A percentile compares a stretch with the other conserved stretches of the same genome.
Conservation (phyloP, 2,329 filamentous ascomycete species). For the Niveomyces coronatus region DNA sequence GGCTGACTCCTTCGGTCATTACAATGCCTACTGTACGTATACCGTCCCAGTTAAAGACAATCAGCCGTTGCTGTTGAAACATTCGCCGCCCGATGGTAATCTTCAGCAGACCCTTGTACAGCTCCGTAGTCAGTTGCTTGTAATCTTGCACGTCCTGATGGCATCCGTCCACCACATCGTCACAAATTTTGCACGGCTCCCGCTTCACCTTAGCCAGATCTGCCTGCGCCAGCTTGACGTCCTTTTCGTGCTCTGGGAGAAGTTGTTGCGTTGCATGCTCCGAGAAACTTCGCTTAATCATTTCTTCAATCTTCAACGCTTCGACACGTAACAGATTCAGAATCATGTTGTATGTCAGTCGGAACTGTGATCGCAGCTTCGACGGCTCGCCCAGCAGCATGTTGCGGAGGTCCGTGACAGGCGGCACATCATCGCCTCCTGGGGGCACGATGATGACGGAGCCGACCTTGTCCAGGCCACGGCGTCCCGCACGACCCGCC, state of each 20-base stretch:
- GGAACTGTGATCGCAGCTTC: slow-evolving; percentile 90
- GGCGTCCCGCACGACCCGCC: slow-evolving; percentile 86
- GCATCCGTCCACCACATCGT: slow-evolving; percentile 66
- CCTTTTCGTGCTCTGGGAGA: slow-evolving; percentile 89
- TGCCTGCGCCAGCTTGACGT: slow-evolving; percentile 83
- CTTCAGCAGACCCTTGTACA: slow-evolving; percentile 66
- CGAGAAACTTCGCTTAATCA: slow-evolving; percentile 99
- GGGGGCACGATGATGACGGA: slow-evolving; percentile 89
- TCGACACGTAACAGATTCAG: slow-evolving; percentile 90
- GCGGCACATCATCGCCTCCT: slow-evolving; percentile 71
- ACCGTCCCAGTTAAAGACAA: slow-evolving; percentile 80
- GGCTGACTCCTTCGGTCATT: slow-evolving; percentile 61
- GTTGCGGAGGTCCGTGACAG: slow-evolving; percentile 68
- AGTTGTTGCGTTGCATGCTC: slow-evolving; percentile 95
- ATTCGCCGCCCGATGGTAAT: slow-evolving; percentile 76
- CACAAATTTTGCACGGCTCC: slow-evolving; percentile 72
- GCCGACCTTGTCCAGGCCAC: slow-evolving; percentile 85
- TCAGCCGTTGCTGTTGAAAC: slow-evolving; percentile 63
- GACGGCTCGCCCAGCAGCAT: slow-evolving; percentile 97
- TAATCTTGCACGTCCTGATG: slow-evolving; percentile 76
- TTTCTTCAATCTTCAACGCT: slow-evolving; percentile 96
- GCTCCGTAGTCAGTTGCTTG: slow-evolving; percentile 65
- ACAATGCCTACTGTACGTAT: slow-evolving; percentile 74
- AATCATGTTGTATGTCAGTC: slow-evolving; percentile 99
- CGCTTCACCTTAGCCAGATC: slow-evolving; percentile 85